A percentile compares a stretch with the other conserved stretches of the same genome.
Conservation (phyloP, 2,329 filamentous ascomycete species). For the Neopestalotiopsis sp. region DNA sequence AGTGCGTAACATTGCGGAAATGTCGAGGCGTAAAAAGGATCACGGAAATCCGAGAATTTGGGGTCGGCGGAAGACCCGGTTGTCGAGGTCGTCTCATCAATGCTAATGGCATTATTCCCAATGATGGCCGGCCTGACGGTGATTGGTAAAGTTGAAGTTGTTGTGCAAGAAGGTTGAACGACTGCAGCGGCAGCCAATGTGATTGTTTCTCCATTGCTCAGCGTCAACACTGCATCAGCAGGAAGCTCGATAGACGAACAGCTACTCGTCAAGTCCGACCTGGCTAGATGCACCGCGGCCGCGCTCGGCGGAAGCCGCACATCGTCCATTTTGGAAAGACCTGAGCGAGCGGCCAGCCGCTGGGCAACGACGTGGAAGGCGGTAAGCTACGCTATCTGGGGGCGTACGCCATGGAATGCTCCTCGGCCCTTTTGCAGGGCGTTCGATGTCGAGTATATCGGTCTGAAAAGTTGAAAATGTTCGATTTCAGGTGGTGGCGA, state of each 20-base stretch:
- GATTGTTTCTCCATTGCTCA: constrained; percentile 59
- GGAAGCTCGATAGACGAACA: constrained; percentile 51
- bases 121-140: constrained; percentile 46
- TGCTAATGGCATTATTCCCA: constrained; percentile 45
- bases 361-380: constrained; percentile 30
- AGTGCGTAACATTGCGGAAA: constrained; percentile 94
- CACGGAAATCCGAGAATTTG: constrained; percentile 69
- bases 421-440: constrained; percentile 22
- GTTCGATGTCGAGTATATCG: constrained; percentile 20
- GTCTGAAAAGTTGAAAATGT: not conserved
- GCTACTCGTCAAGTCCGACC: constrained; percentile 29
- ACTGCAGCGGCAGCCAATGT: constrained; percentile 65
- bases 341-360: constrained; percentile 34
- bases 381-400: constrained; percentile 33
- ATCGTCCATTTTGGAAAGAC: constrained; percentile 29
- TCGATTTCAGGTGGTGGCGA: not conserved
- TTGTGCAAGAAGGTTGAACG: constrained; percentile 63
- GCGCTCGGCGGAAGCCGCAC: constrained; percentile 30
- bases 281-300: constrained; percentile 32
- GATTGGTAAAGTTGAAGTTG: constrained; percentile 38
- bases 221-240: constrained; percentile 51
- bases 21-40: constrained; percentile 93
- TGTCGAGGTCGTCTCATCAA: constrained; percentile 42
- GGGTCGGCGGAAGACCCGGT: constrained; percentile 33
- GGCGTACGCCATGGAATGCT: constrained; percentile 40